These are phyloP conservation scores for Trichaptum fuscoviolaceum DNA, from an alignment of 768 basidiomycete species.

Conservation along the genomic window DNA sequence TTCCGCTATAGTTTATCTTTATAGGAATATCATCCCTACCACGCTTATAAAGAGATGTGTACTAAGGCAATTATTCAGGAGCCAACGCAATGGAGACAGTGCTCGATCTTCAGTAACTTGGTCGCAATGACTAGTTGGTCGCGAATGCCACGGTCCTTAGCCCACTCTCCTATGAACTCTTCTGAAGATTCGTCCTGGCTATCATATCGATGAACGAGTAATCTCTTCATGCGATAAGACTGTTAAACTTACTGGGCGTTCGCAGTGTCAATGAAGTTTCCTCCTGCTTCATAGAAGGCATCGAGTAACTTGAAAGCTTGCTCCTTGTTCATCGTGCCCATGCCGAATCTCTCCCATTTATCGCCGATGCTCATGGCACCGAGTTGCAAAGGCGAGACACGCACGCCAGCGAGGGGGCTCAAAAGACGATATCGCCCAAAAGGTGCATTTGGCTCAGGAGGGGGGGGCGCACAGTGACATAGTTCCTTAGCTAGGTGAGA, in stretches of 20 bases:
- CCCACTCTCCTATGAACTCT: conserved; percentile 45
- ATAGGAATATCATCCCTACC: conserved; percentile 20
- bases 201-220: background rate
- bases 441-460: conserved; percentile 19
- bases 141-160: conserved; percentile 33
- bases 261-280: conserved; percentile 46
- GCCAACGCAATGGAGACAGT: too few species aligned
- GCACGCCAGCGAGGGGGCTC: conserved; percentile 36
- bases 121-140: conserved; percentile 43
- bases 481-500: too few species aligned
- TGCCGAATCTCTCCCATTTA: conserved; percentile 31
- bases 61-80: conserved; percentile 18
- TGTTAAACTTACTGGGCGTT: conserved; percentile 33
- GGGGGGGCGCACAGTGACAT: background rate
- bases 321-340: conserved; percentile 42
- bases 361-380: conserved; percentile 47
- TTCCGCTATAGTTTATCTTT: conserved; percentile 41
- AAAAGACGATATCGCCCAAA: conserved; percentile 33
- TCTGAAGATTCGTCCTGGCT: conserved; percentile 38
- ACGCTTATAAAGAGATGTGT: conserved; percentile 25
- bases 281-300: conserved; percentile 38
- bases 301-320: conserved; percentile 40
- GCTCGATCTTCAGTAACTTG: conserved; percentile 21
- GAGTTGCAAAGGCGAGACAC: conserved; percentile 43
- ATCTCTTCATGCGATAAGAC: background rate